Evolutionary conservation across 2,329 filamentous ascomycete genomes (phyloP), one percentile per base, ranked within the genome.

Genomic region (Cytospora mali): DNA sequence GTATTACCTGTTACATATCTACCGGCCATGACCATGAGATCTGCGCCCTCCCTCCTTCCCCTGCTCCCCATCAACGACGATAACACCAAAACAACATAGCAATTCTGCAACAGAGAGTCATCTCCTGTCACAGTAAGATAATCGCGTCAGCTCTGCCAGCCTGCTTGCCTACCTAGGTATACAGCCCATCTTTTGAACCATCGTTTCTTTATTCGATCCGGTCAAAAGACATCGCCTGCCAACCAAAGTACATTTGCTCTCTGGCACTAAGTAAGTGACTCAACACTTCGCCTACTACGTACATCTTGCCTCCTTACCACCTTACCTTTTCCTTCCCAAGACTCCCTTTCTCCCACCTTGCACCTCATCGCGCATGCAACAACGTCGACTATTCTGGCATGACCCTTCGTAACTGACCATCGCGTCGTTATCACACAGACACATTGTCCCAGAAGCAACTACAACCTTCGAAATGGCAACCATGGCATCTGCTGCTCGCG

Each of bases 401-500:
- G 61, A 21, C 66, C n/a, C 25, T 48, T 21, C 35, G 5, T 28
- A 48, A 54, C 58, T 60, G 50, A 60, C 58, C 58, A 49, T 54
- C 50, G 49, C 58, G 58, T 60, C 49, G 31, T 77, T 66, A 77
- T 70, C 42, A 66, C 72, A 70, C 70, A 71, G 63, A 70, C 59
- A 66, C 64, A 67, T 65, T 62, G 35, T 55, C 57, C 60, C 56
- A 69, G 81, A 78, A 78, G 72, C 70, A 73, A 62, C 67, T 71
- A 72, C 67, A 72, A 69, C 73, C 71, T 74, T 76, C 75, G 80
- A 79, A 73, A 87, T 87, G 84, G 86, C 85, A 82, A 82, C 80
- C 75, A 83, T 85, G 85, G 82, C 83, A 83, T 80, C 84, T 80
- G 83, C 82, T 84, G 84, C 79, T 83, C 84, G 85, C 84, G 85